phyloP scores from a whole-genome alignment of 768 basidiomycete species.

The Mycena belliarum region DNA sequence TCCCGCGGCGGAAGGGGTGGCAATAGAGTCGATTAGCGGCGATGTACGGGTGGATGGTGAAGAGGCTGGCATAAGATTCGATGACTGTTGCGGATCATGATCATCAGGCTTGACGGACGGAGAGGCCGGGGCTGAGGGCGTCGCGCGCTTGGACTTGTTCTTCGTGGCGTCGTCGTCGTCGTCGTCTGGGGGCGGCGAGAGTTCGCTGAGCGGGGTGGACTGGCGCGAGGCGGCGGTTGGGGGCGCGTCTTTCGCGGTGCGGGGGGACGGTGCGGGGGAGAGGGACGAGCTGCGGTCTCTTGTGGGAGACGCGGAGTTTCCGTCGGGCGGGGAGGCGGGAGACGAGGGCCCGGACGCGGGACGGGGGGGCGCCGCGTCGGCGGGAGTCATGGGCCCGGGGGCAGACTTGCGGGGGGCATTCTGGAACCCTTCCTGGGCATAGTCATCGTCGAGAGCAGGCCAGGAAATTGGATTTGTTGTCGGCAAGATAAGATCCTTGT shows the following conservation, averaged over 20 bases:
- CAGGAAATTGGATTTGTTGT: slow-evolving; percentile 36
- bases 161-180: slow-evolving; percentile 46
- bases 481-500: slow-evolving; percentile 44
- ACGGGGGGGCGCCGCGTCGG: slow-evolving; percentile 19
- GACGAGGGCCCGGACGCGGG: slow-evolving; percentile 20
- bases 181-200: slow-evolving; percentile 65
- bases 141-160: slow-evolving; percentile 13
- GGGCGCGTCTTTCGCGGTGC: slow-evolving; percentile 21
- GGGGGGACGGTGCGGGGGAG: slow-evolving; percentile 53
- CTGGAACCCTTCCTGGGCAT: background rate
- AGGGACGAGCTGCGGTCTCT: slow-evolving; percentile 57
- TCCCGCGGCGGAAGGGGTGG: slow-evolving; percentile 27
- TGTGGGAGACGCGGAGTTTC: slow-evolving; percentile 29
- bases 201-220: slow-evolving; percentile 76
- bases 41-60: slow-evolving; percentile 21
- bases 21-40: slow-evolving; percentile 25
- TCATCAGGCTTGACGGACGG: slow-evolving; percentile 19
- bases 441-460: slow-evolving; percentile 29
- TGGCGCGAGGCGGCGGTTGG: slow-evolving; percentile 43
- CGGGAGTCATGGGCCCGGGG: slow-evolving; percentile 24
- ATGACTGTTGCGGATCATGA: slow-evolving; percentile 24
- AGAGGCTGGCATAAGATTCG: slow-evolving; percentile 19
- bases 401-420: background rate
- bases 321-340: slow-evolving; percentile 28
- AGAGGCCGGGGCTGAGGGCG: slow-evolving; percentile 22